These are phyloP conservation scores for Bothriochloa decipiens DNA, from an alignment of 176 grass and related monocot species.

Conservation along the genomic window DNA sequence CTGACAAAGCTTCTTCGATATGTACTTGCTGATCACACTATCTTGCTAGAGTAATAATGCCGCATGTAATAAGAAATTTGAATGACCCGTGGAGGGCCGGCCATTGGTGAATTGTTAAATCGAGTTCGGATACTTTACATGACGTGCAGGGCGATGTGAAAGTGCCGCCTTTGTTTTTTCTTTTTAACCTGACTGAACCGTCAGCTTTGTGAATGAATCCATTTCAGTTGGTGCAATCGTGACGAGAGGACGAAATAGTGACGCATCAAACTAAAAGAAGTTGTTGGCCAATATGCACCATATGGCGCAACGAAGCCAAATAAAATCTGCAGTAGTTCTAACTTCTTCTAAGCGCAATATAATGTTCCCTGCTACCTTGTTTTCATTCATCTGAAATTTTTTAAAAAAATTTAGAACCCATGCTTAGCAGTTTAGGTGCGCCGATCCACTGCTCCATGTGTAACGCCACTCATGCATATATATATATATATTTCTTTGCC, in stretches of 20 bases:
- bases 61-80: not conserved
- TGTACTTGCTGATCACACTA: not conserved
- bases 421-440: too few relatives aligned
- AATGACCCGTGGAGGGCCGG: too few relatives aligned
- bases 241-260: not conserved
- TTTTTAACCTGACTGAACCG: not conserved
- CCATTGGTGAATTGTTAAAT: not conserved
- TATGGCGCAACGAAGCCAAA: not conserved
- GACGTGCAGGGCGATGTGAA: not conserved
- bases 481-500: too few relatives aligned
- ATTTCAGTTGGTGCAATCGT: not conserved
- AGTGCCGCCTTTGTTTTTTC: not conserved
- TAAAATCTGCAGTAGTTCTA: not conserved
- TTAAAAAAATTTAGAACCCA: too few relatives aligned
- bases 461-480: too few relatives aligned
- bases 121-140: not conserved
- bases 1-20: not conserved
- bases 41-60: not conserved
- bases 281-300: not conserved
- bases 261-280: too few relatives aligned
- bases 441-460: too few relatives aligned
- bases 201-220: not conserved
- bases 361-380: too few relatives aligned
- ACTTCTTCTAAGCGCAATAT: not conserved
- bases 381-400: not conserved